These are phyloP conservation scores for Phytophthora tubulina DNA, from an alignment of 352 stramenopile genomes.

Conservation along the genomic window DNA sequence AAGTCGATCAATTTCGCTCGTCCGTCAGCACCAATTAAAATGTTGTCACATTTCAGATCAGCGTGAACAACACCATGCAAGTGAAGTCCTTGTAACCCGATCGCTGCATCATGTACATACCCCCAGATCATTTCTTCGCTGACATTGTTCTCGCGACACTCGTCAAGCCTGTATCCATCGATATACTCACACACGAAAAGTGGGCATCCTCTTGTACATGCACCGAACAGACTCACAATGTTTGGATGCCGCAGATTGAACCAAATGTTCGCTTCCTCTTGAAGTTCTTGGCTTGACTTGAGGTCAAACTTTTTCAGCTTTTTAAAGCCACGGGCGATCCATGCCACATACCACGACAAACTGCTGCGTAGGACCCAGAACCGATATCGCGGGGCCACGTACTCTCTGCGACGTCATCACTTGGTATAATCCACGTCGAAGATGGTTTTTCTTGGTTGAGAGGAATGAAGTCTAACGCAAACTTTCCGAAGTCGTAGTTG, in stretches of 20 bases:
- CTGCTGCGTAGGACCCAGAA: too few species aligned
- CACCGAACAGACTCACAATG: not conserved
- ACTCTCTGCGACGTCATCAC: too few species aligned
- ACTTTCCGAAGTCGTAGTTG: too few species aligned
- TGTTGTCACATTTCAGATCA: slow-evolving; percentile 40
- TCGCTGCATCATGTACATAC: slow-evolving; percentile 18
- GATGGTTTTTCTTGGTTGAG: too few species aligned
- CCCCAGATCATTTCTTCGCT: too few species aligned
- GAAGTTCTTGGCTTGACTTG: not conserved
- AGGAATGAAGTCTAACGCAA: too few species aligned
- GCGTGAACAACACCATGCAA: slow-evolving; percentile 26
- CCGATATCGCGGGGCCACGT: too few species aligned
- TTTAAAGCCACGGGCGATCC: not conserved
- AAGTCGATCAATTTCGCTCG: slow-evolving; percentile 41
- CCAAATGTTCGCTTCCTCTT: not conserved
- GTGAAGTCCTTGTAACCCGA: slow-evolving; percentile 7
- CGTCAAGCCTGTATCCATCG: too few species aligned
- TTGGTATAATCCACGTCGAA: too few species aligned
- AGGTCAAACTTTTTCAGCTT: not conserved
- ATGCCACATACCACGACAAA: not conserved
- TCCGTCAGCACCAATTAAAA: slow-evolving; percentile 29
- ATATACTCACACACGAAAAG: not conserved
- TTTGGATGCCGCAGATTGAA: not conserved
- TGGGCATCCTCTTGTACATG: not conserved
- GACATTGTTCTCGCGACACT: too few species aligned